Base-by-base conservation (phyloP, 805 yeast genomes). In the Cyberlindnera maritima region DNA sequence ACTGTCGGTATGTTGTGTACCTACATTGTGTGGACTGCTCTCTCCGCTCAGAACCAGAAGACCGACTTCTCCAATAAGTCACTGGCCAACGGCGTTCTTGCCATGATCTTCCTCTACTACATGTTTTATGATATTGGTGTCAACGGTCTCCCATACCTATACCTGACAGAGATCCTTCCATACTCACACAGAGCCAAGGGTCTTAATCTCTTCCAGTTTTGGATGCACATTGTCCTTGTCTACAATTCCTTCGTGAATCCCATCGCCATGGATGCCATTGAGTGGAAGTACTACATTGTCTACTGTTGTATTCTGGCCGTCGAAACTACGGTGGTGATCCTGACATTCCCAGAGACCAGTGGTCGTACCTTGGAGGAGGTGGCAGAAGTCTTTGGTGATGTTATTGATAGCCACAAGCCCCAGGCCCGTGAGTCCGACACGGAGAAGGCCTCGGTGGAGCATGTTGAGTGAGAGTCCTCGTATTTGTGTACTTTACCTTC, bases 21-120 rank as follows among this genome's bases (percentile, higher is more conserved):
- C 39, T 73, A 59, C 56, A 55, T 68, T 15, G 60, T 71, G 41
- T 71, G 75, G 72, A 75, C 80, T 0, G 56, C 60, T 2, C 58
- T 72, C 21, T 74, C 81, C 18, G 80, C 80, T 2, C 50, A 67
- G 25, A 71, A 70, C 57, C 72, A 67, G 49, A 57, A 74, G 53
- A 56, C 66, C 25, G 49, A 69, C 52, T 72, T 69, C 52, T 55
- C 62, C 42, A 63, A 74, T 44, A 69, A 71, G 47, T 18, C 61
- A 3, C 57, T 69, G 32, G 73, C 71, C 35, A 62, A 64, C 41
- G 80, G 76, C 46, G 78, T 74, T 17, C 63, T 69, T 47, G 77
- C 76, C 7, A 71, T 76, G 74, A 71, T 77, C 39, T 76, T 74
- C 68, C 55, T 75, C 20, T 74, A 64, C 67, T 66, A 68, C 56